Base-by-base conservation (phyloP, 805 yeast species). In the Kluyveromyces aestuarii region DNA sequence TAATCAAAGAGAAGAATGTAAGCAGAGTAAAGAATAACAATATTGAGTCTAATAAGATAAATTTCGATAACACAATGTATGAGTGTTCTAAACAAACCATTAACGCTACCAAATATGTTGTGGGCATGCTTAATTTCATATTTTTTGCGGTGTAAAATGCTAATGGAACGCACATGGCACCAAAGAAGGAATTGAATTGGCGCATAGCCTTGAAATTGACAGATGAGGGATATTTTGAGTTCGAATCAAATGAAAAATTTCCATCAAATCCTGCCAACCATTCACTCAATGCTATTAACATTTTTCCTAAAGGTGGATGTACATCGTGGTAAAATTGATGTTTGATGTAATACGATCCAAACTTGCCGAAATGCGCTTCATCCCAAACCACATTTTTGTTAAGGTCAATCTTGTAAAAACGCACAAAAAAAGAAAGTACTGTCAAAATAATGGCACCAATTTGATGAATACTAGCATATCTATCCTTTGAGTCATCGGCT, bases 341-440 rank as follows among this genome's bases (percentile, higher is more conserved):
- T 58, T 78, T 82, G 53, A 91, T 72, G 67, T 91, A 91, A 65
- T 87, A 84, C 11, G 96, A 83, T 33, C 97, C 98, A 65, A 91
- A 91, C 66, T 91, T 93, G 46, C 97, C 99, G 67, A 91, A 91
- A 71, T 90, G 96, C 39, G 96, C 97, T 65, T 89, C 97, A 69
- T 89, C 97, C 97, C 97, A 90, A 43, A 93, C 93, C 30, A 93
- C 97, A 48, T 76, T 73, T 49, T 77, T 73, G 52, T 87, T 85
- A 49, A 76, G 72, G 48, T 86, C 84, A 56, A 91, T 84, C 52
- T 76, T 72, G 70, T 86, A 82, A 66, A 89, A 79, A 57, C 98
- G 79, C 40, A 87, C 75, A 52, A 75, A 76, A 58, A 90, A 84
- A 9, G 93, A 81, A 17, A 83, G 54, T 1, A 75, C 50, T 0